Percentiles rank a stretch among this genome's conserved stretches.
Evolutionary conservation across 2,329 filamentous ascomycete species (phyloP).

Genomic region (Alternaria ventricosa): DNA sequence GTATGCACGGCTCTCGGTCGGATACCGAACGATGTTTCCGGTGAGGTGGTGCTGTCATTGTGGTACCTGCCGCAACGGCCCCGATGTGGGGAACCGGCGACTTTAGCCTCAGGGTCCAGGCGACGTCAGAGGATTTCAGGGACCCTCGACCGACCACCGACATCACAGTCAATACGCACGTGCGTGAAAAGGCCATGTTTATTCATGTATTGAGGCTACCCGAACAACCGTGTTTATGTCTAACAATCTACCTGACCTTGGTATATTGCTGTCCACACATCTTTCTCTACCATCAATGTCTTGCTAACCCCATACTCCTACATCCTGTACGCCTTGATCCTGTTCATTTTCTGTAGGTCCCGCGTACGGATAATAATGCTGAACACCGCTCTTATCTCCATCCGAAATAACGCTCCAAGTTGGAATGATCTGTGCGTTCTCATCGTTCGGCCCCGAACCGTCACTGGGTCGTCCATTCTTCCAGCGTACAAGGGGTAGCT

Average conservation of each 20-base stretch:
- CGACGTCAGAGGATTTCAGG: not conserved
- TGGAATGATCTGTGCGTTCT: not conserved
- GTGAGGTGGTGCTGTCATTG: slow-evolving; percentile 3
- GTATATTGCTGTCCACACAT: not conserved
- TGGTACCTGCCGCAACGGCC: slow-evolving; percentile 7
- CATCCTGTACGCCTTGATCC: not conserved
- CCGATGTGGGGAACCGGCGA: slow-evolving; percentile 16
- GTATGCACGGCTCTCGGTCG: not conserved
- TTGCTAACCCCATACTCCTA: too few relatives aligned
- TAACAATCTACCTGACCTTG: not conserved
- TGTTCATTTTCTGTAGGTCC: too few relatives aligned
- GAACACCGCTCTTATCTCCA: not conserved
- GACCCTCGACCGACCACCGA: not conserved
- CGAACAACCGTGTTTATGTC: not conserved
- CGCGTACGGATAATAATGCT: not conserved
- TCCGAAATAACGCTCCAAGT: rapidly evolving
- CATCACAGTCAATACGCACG: not conserved
- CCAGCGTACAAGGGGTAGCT: not conserved
- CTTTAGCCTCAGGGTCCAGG: not conserved
- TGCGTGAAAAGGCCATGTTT: not conserved
- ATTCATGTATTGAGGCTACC: not conserved
- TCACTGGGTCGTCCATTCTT: not conserved
- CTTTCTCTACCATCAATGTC: not conserved
- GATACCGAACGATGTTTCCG: not conserved
- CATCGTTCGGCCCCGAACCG: not conserved